These are phyloP conservation scores for Trichosanthes truncata DNA, from an alignment of 306 rosid species.

Conservation along the genomic window DNA sequence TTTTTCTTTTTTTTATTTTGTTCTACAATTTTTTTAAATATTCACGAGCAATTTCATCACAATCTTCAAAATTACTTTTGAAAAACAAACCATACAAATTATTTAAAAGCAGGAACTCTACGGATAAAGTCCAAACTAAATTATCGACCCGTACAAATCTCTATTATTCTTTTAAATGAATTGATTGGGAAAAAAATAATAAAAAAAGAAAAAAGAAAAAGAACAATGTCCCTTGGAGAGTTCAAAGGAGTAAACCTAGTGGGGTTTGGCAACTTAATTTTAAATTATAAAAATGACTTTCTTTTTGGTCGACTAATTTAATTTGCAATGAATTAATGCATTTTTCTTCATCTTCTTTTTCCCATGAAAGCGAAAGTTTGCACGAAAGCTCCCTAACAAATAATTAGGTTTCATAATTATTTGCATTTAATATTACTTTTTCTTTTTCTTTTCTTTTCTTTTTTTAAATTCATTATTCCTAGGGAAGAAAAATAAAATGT, in stretches of 20 bases:
- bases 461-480: not conserved
- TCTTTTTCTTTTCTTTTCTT: too few species aligned
- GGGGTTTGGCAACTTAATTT: not conserved
- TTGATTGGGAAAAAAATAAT: not conserved
- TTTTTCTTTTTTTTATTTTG: too few species aligned
- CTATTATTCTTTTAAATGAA: not conserved
- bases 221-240: not conserved
- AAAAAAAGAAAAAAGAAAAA: not conserved
- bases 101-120: too few species aligned
- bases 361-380: not conserved
- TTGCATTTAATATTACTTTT: not conserved
- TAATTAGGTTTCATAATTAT: not conserved
- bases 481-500: not conserved
- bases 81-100: not conserved
- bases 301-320: not conserved
- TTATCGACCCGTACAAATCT: not conserved
- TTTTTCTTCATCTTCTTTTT: not conserved
- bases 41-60: too few species aligned
- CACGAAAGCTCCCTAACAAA: not conserved
- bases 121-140: too few species aligned
- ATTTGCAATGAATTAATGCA: not conserved
- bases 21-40: too few species aligned
- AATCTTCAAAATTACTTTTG: too few species aligned
- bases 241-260: not conserved
- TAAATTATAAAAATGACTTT: not conserved